Base-by-base conservation (phyloP, 2,329 filamentous ascomycete species). In the Volutella citrinella region DNA sequence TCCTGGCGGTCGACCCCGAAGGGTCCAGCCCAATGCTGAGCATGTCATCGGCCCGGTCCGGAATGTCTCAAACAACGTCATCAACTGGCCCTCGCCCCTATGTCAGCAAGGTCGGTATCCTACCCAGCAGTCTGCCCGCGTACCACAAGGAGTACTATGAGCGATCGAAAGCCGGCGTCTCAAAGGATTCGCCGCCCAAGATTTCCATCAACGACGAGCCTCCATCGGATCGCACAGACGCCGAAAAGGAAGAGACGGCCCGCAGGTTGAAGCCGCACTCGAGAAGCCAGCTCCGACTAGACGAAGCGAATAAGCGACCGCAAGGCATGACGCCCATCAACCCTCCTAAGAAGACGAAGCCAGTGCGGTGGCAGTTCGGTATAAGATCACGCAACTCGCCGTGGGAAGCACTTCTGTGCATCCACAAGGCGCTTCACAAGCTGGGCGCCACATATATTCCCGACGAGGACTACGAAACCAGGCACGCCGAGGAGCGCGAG, bases 341-440 rank as follows among this genome's bases (percentile, higher is more conserved):
- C 32, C 78, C 80, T 4, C 60, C 70, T 5, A 88, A 86, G 67
- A 89, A 87, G 60, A 65, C 73, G 6, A 89, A 87, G 55, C 85
- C 85, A 2, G 87, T 90, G 12, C 87, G 91, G 47, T 98, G 93
- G 93, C 93, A 98, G 59, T 98, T 98, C 57, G 93, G 93, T 36
- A 98, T 98, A 42, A 80, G 93, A 22, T 95, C 88, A 27, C 81
- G 93, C 30, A 98, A 97, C 55, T 85, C 88, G 36, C 93, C 93
- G 1, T 88, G 90, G 52, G 93, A 98, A 60, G 93, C 93, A 0
- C 84, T 98, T 61, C 70, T 95, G 17, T 96, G 91, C 54, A 93
- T 98, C 36, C 96, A 96, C 70, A 89, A 91, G 59, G 90, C 93
- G 1, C 69, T 98, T 26, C 74, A 82, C 41, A 90, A 90, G 48